Conservation (phyloP, 1,139 yeast species). For the Suhomyces maxii region DNA sequence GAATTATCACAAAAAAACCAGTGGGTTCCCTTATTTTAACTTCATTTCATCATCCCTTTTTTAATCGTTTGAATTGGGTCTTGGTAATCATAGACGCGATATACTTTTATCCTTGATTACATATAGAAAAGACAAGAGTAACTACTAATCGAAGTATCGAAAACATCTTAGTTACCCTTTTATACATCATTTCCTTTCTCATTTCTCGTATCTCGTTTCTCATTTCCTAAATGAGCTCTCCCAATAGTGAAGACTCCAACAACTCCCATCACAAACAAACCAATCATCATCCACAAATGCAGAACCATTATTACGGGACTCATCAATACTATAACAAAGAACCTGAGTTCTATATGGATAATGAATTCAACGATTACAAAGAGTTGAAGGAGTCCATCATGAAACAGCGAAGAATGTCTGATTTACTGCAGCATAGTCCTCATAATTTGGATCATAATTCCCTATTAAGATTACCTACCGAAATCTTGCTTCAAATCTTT, state of each 20-base stretch:
- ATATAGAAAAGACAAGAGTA: no score
- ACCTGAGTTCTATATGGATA: constrained; percentile 32
- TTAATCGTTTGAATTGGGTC: no score
- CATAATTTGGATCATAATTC: constrained; percentile 29
- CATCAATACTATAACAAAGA: constrained; percentile 10
- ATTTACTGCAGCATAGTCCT: constrained; percentile 11
- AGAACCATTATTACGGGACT: constrained; percentile 1
- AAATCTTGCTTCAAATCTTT: constrained; percentile 70
- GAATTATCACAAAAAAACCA: no score
- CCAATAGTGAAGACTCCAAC: constrained; percentile 28
- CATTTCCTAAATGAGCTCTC: constrained; percentile 32
- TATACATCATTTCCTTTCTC: no score
- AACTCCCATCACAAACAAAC: constrained; percentile 4
- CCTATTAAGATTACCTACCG: constrained; percentile 74
- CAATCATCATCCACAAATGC: constrained; percentile 1
- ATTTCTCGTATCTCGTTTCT: no score
- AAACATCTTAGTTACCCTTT: no score
- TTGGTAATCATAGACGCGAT: no score
- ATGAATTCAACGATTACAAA: constrained; percentile 37
- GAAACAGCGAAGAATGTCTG: constrained; percentile 27
- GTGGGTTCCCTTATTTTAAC: no score
- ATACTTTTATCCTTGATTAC: no score
- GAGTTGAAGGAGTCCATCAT: constrained; percentile 40
- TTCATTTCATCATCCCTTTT: no score
- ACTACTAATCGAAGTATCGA: no score